Evolutionary conservation across 2,329 filamentous ascomycete species (phyloP).

Genomic region (Penicillium corylophilum): DNA sequence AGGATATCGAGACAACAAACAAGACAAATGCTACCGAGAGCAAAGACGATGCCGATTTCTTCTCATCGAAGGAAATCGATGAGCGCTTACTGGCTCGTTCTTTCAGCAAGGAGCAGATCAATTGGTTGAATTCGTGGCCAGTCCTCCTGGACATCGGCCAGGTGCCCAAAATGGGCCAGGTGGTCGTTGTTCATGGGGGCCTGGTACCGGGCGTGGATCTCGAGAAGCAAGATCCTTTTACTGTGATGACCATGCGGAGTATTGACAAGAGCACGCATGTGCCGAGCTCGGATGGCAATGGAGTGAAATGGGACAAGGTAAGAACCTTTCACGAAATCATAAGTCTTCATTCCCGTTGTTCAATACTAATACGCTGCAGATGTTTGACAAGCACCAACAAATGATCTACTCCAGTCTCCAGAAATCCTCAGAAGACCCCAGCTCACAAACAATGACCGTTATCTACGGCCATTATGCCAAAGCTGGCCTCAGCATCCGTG

Average conservation of each 20-base stretch:
- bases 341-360: slow-evolving; percentile 1
- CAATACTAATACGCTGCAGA: slow-evolving; percentile 24
- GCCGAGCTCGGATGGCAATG: slow-evolving; percentile 53
- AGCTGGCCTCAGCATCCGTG: slow-evolving; percentile 63
- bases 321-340: slow-evolving; percentile 6
- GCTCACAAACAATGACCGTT: slow-evolving; percentile 59
- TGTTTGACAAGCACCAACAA: slow-evolving; percentile 53
- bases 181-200: slow-evolving; percentile 81
- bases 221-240: slow-evolving; percentile 70
- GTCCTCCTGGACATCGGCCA: slow-evolving; percentile 74
- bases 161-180: slow-evolving; percentile 59
- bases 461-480: slow-evolving; percentile 87
- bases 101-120: slow-evolving; percentile 59
- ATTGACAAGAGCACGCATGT: slow-evolving; percentile 64
- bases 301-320: slow-evolving; percentile 66
- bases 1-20: slow-evolving; percentile 39
- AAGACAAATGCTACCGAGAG: slow-evolving; percentile 9
- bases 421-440: slow-evolving; percentile 15
- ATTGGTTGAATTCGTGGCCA: slow-evolving; percentile 70
- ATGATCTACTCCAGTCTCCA: slow-evolving; percentile 25
- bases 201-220: slow-evolving; percentile 73
- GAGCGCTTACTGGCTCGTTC: slow-evolving; percentile 57
- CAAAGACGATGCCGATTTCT: slow-evolving; percentile 28
- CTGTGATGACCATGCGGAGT: slow-evolving; percentile 90
- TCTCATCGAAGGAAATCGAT: slow-evolving; percentile 31